Conservation (phyloP, 306 rosid genomes). For the Acacia acuminata region DNA sequence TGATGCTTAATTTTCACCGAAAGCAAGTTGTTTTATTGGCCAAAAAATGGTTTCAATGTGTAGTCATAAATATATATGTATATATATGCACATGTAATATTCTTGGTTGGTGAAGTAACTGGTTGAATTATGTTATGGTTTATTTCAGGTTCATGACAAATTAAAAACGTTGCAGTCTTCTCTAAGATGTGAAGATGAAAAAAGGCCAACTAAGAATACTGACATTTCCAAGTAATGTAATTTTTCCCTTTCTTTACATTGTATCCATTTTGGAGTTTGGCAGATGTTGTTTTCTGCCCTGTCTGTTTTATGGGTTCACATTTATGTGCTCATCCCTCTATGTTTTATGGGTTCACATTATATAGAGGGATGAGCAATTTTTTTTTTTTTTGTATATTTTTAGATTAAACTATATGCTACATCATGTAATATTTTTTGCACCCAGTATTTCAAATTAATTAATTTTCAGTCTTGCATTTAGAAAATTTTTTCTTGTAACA, state of each 20-base stretch:
- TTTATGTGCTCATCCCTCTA: too few relatives aligned
- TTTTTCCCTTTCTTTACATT: constrained; percentile 15
- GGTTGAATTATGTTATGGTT: constrained; percentile 13
- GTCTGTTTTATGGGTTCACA: not conserved
- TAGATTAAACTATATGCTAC: too few relatives aligned
- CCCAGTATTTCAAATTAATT: too few relatives aligned
- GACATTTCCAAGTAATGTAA: constrained; percentile 57
- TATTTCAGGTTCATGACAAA: constrained; percentile 67
- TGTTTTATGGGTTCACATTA: too few relatives aligned
- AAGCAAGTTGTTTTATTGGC: not conserved
- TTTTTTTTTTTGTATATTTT: too few relatives aligned
- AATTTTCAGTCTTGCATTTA: too few relatives aligned
- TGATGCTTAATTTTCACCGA: not conserved
- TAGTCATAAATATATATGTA: not conserved
- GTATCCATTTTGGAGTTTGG: constrained; percentile 14
- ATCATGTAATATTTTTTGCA: too few relatives aligned
- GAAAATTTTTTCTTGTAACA: too few relatives aligned
- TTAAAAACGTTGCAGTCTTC: constrained; percentile 61
- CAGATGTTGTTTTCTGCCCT: constrained; percentile 13
- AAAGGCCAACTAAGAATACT: constrained; percentile 49
- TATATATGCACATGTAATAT: too few relatives aligned
- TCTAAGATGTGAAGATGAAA: constrained; percentile 49
- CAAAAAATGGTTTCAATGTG: not conserved
- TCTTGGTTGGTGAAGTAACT: not conserved
- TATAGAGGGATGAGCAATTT: too few relatives aligned